phyloP scores from a whole-genome alignment of 208 protist species.

The Giardia duodenalis region DNA sequence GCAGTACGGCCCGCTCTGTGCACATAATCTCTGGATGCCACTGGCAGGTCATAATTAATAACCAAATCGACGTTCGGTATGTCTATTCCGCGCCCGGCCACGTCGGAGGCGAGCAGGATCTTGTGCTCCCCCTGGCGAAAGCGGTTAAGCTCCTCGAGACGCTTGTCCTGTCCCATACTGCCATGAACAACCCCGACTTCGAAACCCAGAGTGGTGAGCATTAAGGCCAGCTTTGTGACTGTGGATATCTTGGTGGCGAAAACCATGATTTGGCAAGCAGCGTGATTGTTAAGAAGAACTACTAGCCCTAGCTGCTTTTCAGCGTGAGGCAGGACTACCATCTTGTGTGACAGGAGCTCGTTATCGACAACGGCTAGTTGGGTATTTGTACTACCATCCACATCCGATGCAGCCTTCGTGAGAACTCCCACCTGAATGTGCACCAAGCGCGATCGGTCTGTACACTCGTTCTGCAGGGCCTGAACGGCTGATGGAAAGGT shows the following conservation, averaged over 20 bases:
- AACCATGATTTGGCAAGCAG: neutral
- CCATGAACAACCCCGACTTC: neutral
- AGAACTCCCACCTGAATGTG: neutral
- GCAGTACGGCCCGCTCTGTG: conserved; percentile 97
- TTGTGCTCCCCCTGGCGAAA: neutral
- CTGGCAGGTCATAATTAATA: conserved; percentile 93
- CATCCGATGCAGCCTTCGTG: no score
- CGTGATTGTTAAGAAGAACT: neutral
- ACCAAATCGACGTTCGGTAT: conserved; percentile 85
- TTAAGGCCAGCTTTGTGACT: neutral
- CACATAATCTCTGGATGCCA: conserved; percentile 93
- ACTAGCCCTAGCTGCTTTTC: neutral
- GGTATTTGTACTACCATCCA: neutral
- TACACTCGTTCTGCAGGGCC: neutral
- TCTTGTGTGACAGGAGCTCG: neutral
- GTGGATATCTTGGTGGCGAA: neutral
- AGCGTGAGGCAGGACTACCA: neutral
- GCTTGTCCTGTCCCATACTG: neutral
- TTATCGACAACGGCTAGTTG: neutral
- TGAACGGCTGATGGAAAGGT: neutral
- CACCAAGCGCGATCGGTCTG: neutral
- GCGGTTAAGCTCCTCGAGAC: neutral
- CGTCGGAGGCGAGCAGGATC: conserved; percentile 74
- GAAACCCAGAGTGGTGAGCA: neutral
- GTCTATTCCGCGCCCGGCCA: conserved; percentile 83